phyloP scores from a whole-genome alignment of 306 rosid species.

The Quercus gilva region DNA sequence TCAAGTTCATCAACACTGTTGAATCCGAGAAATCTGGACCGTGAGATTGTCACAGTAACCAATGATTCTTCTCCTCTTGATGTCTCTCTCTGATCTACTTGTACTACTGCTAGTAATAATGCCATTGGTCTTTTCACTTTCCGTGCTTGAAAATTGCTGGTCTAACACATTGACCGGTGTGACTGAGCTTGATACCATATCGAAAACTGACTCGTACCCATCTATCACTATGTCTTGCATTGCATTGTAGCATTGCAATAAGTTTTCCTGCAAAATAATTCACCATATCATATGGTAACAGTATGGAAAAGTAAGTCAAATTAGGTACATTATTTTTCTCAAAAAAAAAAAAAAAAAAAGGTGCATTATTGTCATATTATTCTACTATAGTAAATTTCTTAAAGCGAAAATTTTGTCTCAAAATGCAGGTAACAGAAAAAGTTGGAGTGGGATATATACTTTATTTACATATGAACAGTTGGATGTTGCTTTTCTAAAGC shows the following conservation, averaged over 20 bases:
- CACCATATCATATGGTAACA: neutral
- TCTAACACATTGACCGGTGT: constrained; percentile 83
- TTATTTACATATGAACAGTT: constrained; percentile 56
- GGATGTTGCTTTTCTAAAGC: constrained; percentile 58
- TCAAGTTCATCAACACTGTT: constrained; percentile 32
- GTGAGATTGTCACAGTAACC: constrained; percentile 31
- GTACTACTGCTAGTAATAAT: constrained; percentile 14
- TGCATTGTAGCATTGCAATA: constrained; percentile 52
- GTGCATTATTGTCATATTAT: neutral
- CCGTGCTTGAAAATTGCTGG: constrained; percentile 67
- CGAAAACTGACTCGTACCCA: constrained; percentile 53
- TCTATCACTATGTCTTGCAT: constrained; percentile 50
- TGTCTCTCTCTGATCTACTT: constrained; percentile 39
- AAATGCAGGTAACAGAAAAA: neutral
- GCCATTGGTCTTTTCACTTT: constrained; percentile 53
- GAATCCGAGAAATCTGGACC: constrained; percentile 44
- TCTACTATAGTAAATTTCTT: neutral
- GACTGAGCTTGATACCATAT: constrained; percentile 48
- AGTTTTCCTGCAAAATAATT: constrained; percentile 45
- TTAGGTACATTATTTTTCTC: neutral
- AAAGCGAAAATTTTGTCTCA: neutral
- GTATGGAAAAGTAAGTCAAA: neutral
- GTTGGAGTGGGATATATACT: constrained; percentile 38
- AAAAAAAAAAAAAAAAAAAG: too few relatives aligned
- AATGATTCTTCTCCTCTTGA: constrained; percentile 51